Conservation (phyloP, 192 early-diverging fungal genomes). For the Chytriomyces hyalinus region DNA sequence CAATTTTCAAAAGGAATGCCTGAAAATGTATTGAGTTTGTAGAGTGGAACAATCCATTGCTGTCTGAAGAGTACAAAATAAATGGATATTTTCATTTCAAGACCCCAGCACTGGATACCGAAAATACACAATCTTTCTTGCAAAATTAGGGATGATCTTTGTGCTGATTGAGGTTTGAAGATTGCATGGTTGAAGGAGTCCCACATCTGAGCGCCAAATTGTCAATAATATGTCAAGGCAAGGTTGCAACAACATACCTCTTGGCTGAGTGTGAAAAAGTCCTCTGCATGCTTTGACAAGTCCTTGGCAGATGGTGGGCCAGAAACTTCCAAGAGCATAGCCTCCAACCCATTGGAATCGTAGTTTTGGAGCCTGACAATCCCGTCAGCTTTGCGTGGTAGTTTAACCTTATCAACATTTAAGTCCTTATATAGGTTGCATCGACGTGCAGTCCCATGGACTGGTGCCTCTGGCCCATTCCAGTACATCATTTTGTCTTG, state of each 20-base stretch:
- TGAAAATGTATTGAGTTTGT: neutral
- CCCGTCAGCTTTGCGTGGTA: neutral
- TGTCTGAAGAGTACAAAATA: neutral
- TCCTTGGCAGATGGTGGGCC: neutral
- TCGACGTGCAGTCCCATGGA: slow-evolving; percentile 1
- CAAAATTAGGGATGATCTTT: neutral
- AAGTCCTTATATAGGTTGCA: neutral
- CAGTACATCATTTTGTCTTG: neutral
- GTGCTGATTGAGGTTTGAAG: neutral
- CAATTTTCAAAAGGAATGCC: too few species aligned
- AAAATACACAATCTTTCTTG: neutral
- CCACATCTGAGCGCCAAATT: neutral
- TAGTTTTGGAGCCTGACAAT: neutral
- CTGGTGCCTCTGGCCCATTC: too few species aligned
- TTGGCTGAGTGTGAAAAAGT: neutral
- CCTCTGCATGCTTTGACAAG: neutral
- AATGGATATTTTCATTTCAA: neutral
- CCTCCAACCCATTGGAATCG: neutral
- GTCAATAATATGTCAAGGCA: neutral
- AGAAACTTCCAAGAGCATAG: slow-evolving; percentile 4
- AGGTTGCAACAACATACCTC: neutral
- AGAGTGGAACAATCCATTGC: neutral
- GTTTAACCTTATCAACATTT: neutral
- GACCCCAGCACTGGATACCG: neutral
- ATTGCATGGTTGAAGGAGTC: neutral